phyloP scores from a whole-genome alignment of 23 red algal genomes.

The Chondrus crispus region DNA sequence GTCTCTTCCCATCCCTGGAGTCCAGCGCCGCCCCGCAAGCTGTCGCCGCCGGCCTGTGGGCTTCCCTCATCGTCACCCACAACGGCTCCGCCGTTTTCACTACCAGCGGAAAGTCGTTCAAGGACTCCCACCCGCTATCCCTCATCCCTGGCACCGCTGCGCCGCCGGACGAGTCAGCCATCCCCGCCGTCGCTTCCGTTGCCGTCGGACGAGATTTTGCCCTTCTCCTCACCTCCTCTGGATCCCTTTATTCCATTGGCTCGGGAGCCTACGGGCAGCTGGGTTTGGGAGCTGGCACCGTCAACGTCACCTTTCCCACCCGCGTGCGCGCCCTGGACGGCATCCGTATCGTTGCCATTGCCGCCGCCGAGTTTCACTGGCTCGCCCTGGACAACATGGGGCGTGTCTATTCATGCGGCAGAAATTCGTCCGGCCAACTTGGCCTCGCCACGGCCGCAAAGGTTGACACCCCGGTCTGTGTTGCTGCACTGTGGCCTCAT shows the following conservation, averaged over 20 bases:
- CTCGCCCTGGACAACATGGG: constrained; percentile 73
- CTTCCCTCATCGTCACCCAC: constrained; percentile 56
- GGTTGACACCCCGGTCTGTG: constrained; percentile 17
- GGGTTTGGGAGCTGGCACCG: constrained; percentile 8
- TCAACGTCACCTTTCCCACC: constrained; percentile 26
- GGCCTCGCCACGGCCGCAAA: constrained; percentile 26
- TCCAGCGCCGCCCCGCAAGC: background rate
- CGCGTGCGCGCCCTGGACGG: constrained; percentile 11
- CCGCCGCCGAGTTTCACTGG: constrained; percentile 79
- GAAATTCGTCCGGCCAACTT: constrained; percentile 50
- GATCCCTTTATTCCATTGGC: constrained; percentile 40
- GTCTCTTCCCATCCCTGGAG: constrained; percentile 11
- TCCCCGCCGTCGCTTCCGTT: constrained; percentile 41
- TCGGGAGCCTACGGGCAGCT: constrained; percentile 66
- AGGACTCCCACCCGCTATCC: background rate
- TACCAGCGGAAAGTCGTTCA: background rate
- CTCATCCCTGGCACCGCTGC: constrained; percentile 29
- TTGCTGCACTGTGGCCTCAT: constrained; percentile 56
- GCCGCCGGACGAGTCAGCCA: background rate
- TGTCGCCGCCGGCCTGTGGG: constrained; percentile 34
- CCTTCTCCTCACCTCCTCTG: constrained; percentile 45
- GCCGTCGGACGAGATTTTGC: constrained; percentile 63
- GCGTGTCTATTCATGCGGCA: constrained; percentile 63
- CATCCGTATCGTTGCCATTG: constrained; percentile 49
- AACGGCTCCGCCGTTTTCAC: constrained; percentile 23